Evolutionary conservation across 2,329 filamentous ascomycete species (phyloP), one percentile per base, ranked within the genome.

Genomic region (Colletotrichum lindemuthianum): DNA sequence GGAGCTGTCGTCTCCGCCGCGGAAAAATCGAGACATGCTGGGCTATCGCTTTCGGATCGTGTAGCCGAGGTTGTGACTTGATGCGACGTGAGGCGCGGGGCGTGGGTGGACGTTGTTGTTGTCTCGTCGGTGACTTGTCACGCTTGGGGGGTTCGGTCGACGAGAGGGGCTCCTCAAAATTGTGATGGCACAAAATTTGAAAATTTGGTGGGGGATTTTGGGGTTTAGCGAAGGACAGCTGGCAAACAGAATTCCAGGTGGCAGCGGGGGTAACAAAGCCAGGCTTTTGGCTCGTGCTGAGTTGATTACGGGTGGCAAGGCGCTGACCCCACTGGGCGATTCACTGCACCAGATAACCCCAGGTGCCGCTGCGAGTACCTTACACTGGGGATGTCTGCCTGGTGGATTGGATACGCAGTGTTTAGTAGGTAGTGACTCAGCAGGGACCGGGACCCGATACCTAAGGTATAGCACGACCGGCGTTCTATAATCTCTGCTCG

Each of bases 11-110:
- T 87, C 84, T 75, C 90, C 92, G 79, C 92, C 92, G 81, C 93
- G 92, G 87, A 98, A 98, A 83, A 98, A 99, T 84, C 93, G 92
- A 87, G 96, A 98, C 92, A 95, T 96, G 68, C 76, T 91, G 82
- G 78, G 24, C 59, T 55, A 66, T 63, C 59, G 63, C 53, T 64
- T 49, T 66, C 58, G 58, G 47, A 56, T 65, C 58, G 58, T 61
- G 11, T 40, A 51, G 45, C 41, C 51, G 58, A 60, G 52, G 58
- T 45, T 40, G 60, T 61, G 58, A 8, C 39, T 24, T 61, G 51
- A 52, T 65, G 58, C 61, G 61, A 65, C 61, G 15, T 45, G 15
- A 65, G 56, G 58, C 61, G 58, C 61, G 51, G 43, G 60, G 56
- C 24, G 24, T 24, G 24, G 64, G 60, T 64, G 54, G 60, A 64